Percentiles rank a stretch among this genome's conserved stretches.
phyloP scores from a whole-genome alignment of 306 rosid genomes.

The Vachellia pachyceras region DNA sequence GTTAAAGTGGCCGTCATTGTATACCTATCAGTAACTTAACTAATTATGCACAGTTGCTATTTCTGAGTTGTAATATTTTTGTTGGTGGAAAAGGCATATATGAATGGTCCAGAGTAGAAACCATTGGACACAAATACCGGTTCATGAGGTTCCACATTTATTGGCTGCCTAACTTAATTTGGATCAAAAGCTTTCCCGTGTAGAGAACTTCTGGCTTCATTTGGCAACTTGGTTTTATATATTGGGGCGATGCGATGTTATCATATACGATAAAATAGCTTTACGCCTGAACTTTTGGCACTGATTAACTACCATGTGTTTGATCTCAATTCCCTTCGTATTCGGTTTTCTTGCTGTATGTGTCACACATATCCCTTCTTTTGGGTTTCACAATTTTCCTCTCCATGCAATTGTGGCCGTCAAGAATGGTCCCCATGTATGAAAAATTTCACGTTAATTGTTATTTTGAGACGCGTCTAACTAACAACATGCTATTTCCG shows the following conservation, averaged over 20 bases:
- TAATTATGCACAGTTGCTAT: too few relatives aligned
- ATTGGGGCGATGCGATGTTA: conserved; percentile 18
- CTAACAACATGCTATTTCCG: neutral
- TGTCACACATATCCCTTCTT: conserved; percentile 26
- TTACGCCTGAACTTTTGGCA: conserved; percentile 21
- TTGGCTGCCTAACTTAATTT: too few relatives aligned
- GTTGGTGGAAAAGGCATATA: too few relatives aligned
- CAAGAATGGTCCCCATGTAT: neutral
- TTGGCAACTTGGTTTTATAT: conserved; percentile 39
- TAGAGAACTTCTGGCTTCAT: neutral
- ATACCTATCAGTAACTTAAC: too few relatives aligned
- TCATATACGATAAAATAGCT: neutral
- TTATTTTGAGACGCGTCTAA: too few relatives aligned
- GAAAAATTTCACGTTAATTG: neutral
- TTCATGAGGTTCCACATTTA: too few relatives aligned
- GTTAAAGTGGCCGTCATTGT: too few relatives aligned
- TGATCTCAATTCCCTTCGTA: neutral
- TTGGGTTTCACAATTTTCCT: conserved; percentile 21
- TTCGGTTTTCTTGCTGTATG: neutral
- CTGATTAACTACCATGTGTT: conserved; percentile 8
- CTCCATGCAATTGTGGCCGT: neutral
- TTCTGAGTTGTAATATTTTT: too few relatives aligned
- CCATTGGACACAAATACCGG: too few relatives aligned
- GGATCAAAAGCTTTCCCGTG: too few relatives aligned
- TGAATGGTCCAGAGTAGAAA: too few relatives aligned